These are phyloP conservation scores for Chlorella variabilis DNA, from an alignment of 163 green algal genomes.

Conservation along the genomic window DNA sequence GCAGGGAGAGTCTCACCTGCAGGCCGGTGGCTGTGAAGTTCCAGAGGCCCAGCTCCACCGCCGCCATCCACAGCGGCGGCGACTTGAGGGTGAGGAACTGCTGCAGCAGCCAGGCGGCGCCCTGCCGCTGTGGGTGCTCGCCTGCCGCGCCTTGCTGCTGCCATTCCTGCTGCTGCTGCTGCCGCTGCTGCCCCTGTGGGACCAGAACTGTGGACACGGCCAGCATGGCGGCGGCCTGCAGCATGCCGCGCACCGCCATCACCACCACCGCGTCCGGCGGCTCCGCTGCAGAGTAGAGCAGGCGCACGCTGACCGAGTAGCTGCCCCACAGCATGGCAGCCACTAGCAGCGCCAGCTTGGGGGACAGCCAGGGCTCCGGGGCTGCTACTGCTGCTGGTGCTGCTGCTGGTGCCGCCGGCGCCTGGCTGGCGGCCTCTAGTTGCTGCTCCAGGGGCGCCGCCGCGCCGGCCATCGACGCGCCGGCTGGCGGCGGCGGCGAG, in stretches of 20 bases:
- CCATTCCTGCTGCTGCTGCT: neutral
- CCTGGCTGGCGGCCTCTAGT: too few relatives aligned
- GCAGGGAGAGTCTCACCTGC: conserved; percentile 21
- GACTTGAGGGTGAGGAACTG: neutral
- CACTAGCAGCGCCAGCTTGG: conserved; percentile 39
- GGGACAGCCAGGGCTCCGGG: neutral
- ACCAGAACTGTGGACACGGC: neutral
- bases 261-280: conserved; percentile 9
- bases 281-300: conserved; percentile 38
- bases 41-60: conserved; percentile 50
- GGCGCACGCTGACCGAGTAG: conserved; percentile 56
- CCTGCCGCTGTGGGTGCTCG: neutral
- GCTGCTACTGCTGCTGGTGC: too few relatives aligned
- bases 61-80: conserved; percentile 26
- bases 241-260: conserved; percentile 6
- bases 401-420: too few relatives aligned
- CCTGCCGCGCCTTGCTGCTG: neutral
- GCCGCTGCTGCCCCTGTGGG: neutral
- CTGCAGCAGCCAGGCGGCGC: neutral
- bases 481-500: too few relatives aligned
- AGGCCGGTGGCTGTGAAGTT: conserved; percentile 44
- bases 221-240: conserved; percentile 10
- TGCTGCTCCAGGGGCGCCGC: too few relatives aligned
- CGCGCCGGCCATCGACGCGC: too few relatives aligned
- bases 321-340: conserved; percentile 64